Evolutionary conservation across 441 rosid species (phyloP), one percentile per base, ranked within the genome.

Genomic region (Sinapis alba): DNA sequence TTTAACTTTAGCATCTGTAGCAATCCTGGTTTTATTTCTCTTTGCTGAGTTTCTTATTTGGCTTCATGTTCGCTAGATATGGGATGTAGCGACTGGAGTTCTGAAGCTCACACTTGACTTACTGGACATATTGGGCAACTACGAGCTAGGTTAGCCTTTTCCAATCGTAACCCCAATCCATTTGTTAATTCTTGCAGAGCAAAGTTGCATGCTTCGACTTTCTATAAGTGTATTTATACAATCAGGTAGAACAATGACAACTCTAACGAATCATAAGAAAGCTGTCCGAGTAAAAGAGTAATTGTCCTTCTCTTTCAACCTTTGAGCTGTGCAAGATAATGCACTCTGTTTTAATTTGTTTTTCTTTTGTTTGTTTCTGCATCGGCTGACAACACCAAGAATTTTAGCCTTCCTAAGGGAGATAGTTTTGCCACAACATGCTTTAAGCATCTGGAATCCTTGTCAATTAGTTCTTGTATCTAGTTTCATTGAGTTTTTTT

Each of bases 401-500:
- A 93, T 71, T 91, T 89, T 81, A 86, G 75, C 79, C 95, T 95
- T 41, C 98, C 98, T n/a, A 86, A 79, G 62, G 99, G 99, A 83
- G 99, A 93, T n/a, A n/a, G 73, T 95, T 95, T 75, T 57, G 86
- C 73, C 97, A 96, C 84, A 91, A 96, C 75, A 96, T 90, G 99
- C 97, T 96, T 97, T 95, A 83, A 91, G 93, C 67, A n/a, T 36
- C 28, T 72, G 41, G 2, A 56, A 26, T 24, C 30, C 51, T 23
- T 51, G 43, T 1, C 64, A 26, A 47, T 16, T 57, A 67, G 28
- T 13, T 30, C 19, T 51, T 51, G 45, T 16, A 50, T 38, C n/a
- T 38, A 38, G 45, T 38, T 38, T 38, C 45, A 12, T 11, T 36
- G 43, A 3, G 43, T 36, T 10, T 36, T 30, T 36, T 36, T 36